Evolutionary conservation across 1,284 basidiomycete genomes (phyloP).

Genomic region (Salmacisia buchloeana): DNA sequence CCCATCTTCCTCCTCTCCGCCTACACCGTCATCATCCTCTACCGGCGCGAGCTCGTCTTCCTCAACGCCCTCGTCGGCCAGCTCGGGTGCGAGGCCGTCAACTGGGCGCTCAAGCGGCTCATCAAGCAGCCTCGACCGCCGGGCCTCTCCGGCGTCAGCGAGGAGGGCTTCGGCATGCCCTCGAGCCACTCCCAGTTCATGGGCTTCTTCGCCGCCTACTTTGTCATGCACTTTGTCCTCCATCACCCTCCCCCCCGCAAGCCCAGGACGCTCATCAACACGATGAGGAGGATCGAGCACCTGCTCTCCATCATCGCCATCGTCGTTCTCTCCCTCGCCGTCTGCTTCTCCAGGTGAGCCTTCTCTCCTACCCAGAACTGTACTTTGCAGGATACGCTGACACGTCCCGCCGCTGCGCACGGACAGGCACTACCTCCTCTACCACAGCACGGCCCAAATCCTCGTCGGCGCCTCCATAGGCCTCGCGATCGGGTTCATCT

Average conservation of each 20-base stretch:
- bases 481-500: constrained; percentile 57
- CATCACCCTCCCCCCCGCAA: constrained; percentile 63
- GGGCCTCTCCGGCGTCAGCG: constrained; percentile 58
- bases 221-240: constrained; percentile 66
- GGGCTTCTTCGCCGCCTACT: constrained; percentile 75
- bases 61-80: constrained; percentile 78
- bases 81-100: constrained; percentile 66
- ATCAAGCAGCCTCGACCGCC: constrained; percentile 67
- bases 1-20: constrained; percentile 53
- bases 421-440: constrained; percentile 64
- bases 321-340: constrained; percentile 59
- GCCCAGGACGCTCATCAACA: constrained; percentile 24
- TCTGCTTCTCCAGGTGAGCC: constrained; percentile 67
- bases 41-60: constrained; percentile 70
- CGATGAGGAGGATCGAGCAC: constrained; percentile 31
- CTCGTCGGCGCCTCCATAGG: constrained; percentile 69
- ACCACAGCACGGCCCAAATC: constrained; percentile 68
- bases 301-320: constrained; percentile 57
- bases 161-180: constrained; percentile 74
- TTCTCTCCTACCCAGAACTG: not conserved
- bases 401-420: not conserved
- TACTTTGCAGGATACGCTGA: not conserved
- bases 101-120: constrained; percentile 65
- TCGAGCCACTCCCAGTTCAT: constrained; percentile 83
- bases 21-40: constrained; percentile 68